These are phyloP conservation scores for Ophiostoma sp. DNA, from an alignment of 2,329 filamentous ascomycete species.

Conservation along the genomic window DNA sequence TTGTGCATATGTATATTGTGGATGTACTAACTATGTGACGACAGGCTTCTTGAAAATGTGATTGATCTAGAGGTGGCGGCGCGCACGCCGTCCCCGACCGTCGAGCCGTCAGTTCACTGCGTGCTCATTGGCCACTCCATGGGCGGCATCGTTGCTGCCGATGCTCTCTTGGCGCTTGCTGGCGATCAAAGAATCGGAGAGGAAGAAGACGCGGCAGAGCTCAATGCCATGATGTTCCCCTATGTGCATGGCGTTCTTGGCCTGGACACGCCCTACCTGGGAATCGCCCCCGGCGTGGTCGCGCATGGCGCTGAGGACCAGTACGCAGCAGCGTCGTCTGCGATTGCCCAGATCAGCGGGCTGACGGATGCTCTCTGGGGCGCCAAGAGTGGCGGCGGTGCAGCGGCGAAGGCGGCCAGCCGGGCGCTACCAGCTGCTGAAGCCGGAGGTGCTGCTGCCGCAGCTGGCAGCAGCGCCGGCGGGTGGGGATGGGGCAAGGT, in stretches of 20 bases:
- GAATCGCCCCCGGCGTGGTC: constrained; percentile 75
- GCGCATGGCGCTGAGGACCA: constrained; percentile 82
- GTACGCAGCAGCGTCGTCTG: constrained; percentile 66
- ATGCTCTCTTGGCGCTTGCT: constrained; percentile 70
- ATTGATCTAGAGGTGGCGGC: constrained; percentile 89
- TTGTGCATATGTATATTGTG: background rate
- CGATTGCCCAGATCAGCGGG: constrained; percentile 61
- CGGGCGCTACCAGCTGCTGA: background rate
- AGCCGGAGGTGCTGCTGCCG: constrained; percentile 2
- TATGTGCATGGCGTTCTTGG: constrained; percentile 85
- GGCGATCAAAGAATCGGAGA: constrained; percentile 48
- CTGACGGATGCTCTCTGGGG: constrained; percentile 65
- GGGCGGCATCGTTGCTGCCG: constrained; percentile 91
- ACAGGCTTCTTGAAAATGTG: constrained; percentile 79
- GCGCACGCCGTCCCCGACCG: constrained; percentile 71
- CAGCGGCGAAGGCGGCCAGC: constrained; percentile 24
- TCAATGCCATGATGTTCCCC: constrained; percentile 78
- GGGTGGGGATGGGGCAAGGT: constrained; percentile 80
- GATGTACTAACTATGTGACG: no score
- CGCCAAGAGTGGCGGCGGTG: constrained; percentile 33
- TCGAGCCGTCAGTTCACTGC: constrained; percentile 78
- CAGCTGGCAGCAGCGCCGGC: constrained; percentile 21
- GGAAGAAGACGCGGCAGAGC: constrained; percentile 33
- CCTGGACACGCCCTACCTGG: constrained; percentile 89
- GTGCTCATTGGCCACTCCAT: constrained; percentile 83